These are phyloP conservation scores for Moniliophthora roreri DNA, from an alignment of 1,284 basidiomycete species.

Conservation along the genomic window DNA sequence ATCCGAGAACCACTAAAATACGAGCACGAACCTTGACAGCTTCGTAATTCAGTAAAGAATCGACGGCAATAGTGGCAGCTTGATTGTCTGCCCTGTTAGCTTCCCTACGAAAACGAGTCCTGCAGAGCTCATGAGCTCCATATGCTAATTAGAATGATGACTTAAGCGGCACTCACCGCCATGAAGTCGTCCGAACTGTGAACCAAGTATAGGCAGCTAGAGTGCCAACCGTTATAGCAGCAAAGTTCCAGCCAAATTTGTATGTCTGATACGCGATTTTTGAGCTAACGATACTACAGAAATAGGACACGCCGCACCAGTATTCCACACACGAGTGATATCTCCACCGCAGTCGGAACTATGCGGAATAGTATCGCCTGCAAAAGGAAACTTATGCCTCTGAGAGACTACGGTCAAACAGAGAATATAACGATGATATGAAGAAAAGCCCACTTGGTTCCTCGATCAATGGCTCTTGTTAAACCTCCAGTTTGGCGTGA, in stretches of 20 bases:
- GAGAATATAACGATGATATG: background rate
- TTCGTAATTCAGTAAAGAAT: conserved; percentile 97
- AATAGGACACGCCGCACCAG: conserved; percentile 51
- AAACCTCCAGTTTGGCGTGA: conserved; percentile 94
- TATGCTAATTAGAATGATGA: background rate
- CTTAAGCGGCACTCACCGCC: conserved; percentile 74
- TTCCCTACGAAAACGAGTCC: conserved; percentile 91
- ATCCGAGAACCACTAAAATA: background rate
- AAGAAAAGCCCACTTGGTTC: conserved; percentile 76
- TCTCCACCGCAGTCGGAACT: conserved; percentile 94
- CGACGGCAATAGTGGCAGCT: conserved; percentile 91
- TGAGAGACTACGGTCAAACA: conserved; percentile 28
- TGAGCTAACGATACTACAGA: conserved; percentile 4
- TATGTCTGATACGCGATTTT: conserved; percentile 62
- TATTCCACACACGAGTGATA: conserved; percentile 96
- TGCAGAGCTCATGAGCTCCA: conserved; percentile 28
- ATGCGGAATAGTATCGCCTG: conserved; percentile 95
- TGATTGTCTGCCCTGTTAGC: conserved; percentile 97
- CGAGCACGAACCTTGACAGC: conserved; percentile 81
- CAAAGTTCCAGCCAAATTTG: conserved; percentile 97
- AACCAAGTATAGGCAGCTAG: conserved; percentile 97
- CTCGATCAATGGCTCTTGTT: conserved; percentile 94
- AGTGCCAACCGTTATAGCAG: conserved; percentile 84
- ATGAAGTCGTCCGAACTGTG: conserved; percentile 92
- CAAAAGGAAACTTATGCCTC: conserved; percentile 95